phyloP scores from a whole-genome alignment of 139 green algal species.

The Limnomonas spitsbergensis region DNA sequence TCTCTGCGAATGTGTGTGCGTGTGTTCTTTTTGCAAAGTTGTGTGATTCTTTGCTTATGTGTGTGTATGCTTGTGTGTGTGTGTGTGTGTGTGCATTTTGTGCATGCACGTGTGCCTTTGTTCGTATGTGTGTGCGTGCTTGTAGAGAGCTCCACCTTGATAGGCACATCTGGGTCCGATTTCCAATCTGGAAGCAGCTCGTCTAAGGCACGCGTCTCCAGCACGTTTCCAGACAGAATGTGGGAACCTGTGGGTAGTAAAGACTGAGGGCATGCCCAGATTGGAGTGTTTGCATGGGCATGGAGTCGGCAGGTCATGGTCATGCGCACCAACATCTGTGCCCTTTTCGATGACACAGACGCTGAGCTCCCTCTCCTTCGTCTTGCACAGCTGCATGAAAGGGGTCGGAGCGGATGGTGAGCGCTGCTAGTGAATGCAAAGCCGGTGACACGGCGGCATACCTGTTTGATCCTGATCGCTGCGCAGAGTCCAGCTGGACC shows the following conservation, averaged over 20 bases:
- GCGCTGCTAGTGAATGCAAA: not conserved
- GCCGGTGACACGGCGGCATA: constrained; percentile 16
- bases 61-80: too few species aligned
- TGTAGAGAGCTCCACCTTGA: too few species aligned
- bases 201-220: constrained; percentile 79
- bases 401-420: too few species aligned
- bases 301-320: not conserved
- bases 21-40: too few species aligned
- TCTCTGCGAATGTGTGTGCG: too few species aligned
- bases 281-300: too few species aligned
- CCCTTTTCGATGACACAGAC: constrained; percentile 94
- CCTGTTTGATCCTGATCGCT: constrained; percentile 86
- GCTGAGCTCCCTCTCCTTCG: constrained; percentile 65
- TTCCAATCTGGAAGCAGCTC: constrained; percentile 86
- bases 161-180: constrained; percentile 41
- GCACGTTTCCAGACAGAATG: constrained; percentile 84
- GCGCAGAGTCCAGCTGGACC: constrained; percentile 84
- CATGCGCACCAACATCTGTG: constrained; percentile 61
- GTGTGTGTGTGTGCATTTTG: too few species aligned
- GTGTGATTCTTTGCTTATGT: too few species aligned
- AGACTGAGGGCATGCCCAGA: not conserved
- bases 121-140: too few species aligned
- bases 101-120: too few species aligned
- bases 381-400: constrained; percentile 52
- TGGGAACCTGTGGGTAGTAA: constrained; percentile 62